Evolutionary conservation across 2,329 filamentous ascomycete species (phyloP), one percentile per base, ranked within the genome.

Genomic region (Magnaporthiopsis incrustans): DNA sequence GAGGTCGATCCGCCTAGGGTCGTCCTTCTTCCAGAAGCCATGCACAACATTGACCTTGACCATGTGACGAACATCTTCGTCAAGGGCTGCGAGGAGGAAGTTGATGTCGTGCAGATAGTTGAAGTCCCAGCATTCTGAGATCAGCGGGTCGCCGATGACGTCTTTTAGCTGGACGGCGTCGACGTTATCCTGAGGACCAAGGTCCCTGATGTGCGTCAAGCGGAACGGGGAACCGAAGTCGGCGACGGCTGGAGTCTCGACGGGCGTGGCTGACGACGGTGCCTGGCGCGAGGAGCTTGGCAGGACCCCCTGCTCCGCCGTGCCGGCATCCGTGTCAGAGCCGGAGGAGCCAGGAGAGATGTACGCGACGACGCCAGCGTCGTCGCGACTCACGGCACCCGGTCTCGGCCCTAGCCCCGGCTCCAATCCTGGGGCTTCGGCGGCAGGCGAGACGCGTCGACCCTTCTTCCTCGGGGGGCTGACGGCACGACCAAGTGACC

Each of bases 141-240:
- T 90, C 67, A 92, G 78, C 0, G 90, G 89, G 71, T 92, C 86
- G 0, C 89, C 85, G 1, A 96, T 79, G 7, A 96, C 80, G 65
- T 91, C 89, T 5, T 77, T 76, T 12, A 95, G 77, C 1, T 79
- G 81, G 44, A 94, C 75, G 0, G 90, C 80, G 72, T 89, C 89
- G 30, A 79, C 76, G 75, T 96, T 95, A 66, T 77, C 75, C 1
- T 76, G 73, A 1, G 78, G 73, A 1, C 85, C 79, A 0, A 93
- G 77, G 69, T 90, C 88, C 33, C 78, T 79, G 63, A 95, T 88
- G 65, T 80, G 82, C 0, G 89, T 93, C 18, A 95, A 82, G 65
- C 86, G 85, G 68, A 93, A 84, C 0, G 91, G 91, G 1, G 90
- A 93, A 1, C 76, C 72, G 30, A 85, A 70, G 1, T 33, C n/a